Conservation (phyloP, 306 rosid genomes). For the Fagus sylvatica region DNA sequence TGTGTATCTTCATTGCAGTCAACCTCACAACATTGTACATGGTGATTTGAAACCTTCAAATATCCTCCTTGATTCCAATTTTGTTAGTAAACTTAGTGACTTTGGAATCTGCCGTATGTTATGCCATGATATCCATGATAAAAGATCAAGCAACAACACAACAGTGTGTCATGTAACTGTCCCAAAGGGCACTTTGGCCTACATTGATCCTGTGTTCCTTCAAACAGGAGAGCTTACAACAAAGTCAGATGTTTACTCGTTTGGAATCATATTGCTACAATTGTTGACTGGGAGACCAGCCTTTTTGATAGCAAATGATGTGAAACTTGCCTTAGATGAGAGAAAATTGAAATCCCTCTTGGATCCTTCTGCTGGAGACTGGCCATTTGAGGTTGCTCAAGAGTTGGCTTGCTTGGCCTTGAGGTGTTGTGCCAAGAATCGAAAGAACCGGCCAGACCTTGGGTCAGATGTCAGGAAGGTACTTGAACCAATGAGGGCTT, state of each 20-base stretch:
- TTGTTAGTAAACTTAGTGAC: constrained; percentile 54
- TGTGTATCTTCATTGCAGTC: constrained; percentile 52
- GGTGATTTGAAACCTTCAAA: constrained; percentile 60
- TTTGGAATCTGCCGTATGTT: constrained; percentile 53
- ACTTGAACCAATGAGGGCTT: constrained; percentile 55
- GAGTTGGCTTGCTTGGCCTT: constrained; percentile 46
- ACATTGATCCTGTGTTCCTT: constrained; percentile 54
- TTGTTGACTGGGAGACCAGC: constrained; percentile 47
- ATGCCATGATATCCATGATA: constrained; percentile 22
- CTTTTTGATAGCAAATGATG: constrained; percentile 22
- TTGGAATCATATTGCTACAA: constrained; percentile 47
- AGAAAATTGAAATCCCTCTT: constrained; percentile 36
- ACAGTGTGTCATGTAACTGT: constrained; percentile 41
- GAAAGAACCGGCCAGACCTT: constrained; percentile 49
- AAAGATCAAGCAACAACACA: constrained; percentile 26
- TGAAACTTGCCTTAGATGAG: constrained; percentile 35
- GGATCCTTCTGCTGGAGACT: constrained; percentile 58
- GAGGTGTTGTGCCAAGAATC: constrained; percentile 48
- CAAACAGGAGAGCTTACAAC: constrained; percentile 46
- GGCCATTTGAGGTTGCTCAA: constrained; percentile 54
- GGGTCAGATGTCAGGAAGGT: constrained; percentile 49
- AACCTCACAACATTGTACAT: constrained; percentile 49
- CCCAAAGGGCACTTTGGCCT: constrained; percentile 43
- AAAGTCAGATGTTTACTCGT: constrained; percentile 56
- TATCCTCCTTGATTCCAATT: constrained; percentile 45